Evolutionary conservation across 129 eudicot genomes (phyloP).

Genomic region (carrot (Daucus carota)): DH1_v3.0 NC_030382.2:40152501-40153000

Average conservation of each 20-base stretch:
- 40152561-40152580: conserved; percentile 39
- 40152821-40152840: conserved; percentile 59
- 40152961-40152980: neutral
- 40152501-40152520: conserved; percentile 82
- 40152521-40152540: conserved; percentile 79
- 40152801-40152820: conserved; percentile 27
- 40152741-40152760: neutral
- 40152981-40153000: neutral
- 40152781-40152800: conserved; percentile 20
- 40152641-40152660: conserved; percentile 34
- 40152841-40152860: conserved; percentile 19
- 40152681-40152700: conserved; percentile 49
- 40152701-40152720: conserved; percentile 25
- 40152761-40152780: conserved; percentile 20
- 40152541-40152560: conserved; percentile 66
- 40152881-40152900: neutral
- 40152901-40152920: neutral
- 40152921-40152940: neutral
- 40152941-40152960: conserved; percentile 4
- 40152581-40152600: neutral
- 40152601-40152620: neutral
- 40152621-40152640: neutral
- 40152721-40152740: conserved; percentile 18
- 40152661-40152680: conserved; percentile 63
- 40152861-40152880: neutral